Conservation (phyloP, 192 early-diverging fungal genomes). For the Glomus cerebriforme region DNA sequence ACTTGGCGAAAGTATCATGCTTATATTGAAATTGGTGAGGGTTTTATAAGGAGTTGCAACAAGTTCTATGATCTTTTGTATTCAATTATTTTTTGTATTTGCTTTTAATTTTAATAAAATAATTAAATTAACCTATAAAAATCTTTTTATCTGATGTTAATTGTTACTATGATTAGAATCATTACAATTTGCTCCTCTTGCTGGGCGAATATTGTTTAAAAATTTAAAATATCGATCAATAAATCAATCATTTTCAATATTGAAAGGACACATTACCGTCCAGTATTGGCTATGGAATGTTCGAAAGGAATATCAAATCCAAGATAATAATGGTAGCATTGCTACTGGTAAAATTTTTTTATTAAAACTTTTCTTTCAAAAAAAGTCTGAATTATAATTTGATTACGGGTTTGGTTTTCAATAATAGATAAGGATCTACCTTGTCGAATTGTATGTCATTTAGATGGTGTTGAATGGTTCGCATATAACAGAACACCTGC, state of each 20-base stretch:
- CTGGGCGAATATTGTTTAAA: constrained; percentile 75
- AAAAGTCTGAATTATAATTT: background rate
- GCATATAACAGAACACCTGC: constrained; percentile 77
- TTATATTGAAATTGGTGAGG: constrained; percentile 62
- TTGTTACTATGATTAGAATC: constrained; percentile 53
- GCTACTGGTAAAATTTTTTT: constrained; percentile 4
- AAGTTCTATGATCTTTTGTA: background rate
- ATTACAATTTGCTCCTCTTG: constrained; percentile 65
- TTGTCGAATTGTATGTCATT: constrained; percentile 63
- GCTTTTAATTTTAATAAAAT: background rate
- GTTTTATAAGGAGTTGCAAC: constrained; percentile 2
- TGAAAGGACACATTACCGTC: constrained; percentile 74
- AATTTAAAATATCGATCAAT: constrained; percentile 71
- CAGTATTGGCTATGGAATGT: constrained; percentile 73
- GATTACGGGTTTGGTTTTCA: background rate
- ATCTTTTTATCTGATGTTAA: background rate
- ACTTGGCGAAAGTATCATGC: constrained; percentile 68
- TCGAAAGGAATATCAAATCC: constrained; percentile 34
- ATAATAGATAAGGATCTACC: constrained; percentile 33
- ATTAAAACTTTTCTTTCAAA: background rate
- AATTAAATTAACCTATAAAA: background rate
- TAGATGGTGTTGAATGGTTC: constrained; percentile 81
- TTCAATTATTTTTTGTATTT: background rate
- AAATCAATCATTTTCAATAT: constrained; percentile 67
- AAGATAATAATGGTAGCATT: constrained; percentile 24